Conservation (phyloP, 1,284 basidiomycete genomes). For the Meripilus lineatus region DNA sequence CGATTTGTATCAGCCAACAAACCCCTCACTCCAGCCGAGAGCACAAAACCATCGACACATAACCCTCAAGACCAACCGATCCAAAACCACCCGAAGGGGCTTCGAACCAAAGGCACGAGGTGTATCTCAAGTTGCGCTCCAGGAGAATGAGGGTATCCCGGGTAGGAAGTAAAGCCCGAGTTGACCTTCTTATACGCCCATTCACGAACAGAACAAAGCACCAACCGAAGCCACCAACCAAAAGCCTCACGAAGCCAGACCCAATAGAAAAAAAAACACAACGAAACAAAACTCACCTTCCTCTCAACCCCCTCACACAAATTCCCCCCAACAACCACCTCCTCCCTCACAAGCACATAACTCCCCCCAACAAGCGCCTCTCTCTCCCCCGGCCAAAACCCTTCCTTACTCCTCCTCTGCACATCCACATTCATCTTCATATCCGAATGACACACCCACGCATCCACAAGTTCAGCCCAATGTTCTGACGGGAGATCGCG, state of each 20-base stretch:
- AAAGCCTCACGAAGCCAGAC: constrained; percentile 25
- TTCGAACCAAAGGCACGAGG: constrained; percentile 28
- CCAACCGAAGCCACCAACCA: constrained; percentile 13
- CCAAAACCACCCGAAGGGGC: constrained; percentile 53
- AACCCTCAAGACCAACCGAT: constrained; percentile 17
- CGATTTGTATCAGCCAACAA: constrained; percentile 84
- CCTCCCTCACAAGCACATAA: constrained; percentile 74
- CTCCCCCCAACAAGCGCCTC: constrained; percentile 83
- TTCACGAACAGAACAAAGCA: constrained; percentile 16
- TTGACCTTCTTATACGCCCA: constrained; percentile 87
- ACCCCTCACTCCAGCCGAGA: constrained; percentile 30
- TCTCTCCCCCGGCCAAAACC: constrained; percentile 73
- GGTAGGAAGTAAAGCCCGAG: constrained; percentile 60
- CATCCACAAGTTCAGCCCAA: constrained; percentile 95
- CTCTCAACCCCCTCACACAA: constrained; percentile 37
- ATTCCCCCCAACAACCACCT: constrained; percentile 50
- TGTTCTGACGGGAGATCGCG: constrained; percentile 90
- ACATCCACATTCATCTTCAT: constrained; percentile 75
- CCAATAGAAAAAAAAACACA: constrained; percentile 16
- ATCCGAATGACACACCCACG: constrained; percentile 97
- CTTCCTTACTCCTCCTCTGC: constrained; percentile 55
- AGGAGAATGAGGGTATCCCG: constrained; percentile 43
- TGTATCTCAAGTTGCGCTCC: constrained; percentile 17
- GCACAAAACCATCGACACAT: constrained; percentile 8
- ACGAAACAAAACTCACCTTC: constrained; percentile 49